A percentile compares a stretch with the other conserved stretches of the same genome.
phyloP scores from a whole-genome alignment of 768 basidiomycete species.

The Leccinum longicurvipes region DNA sequence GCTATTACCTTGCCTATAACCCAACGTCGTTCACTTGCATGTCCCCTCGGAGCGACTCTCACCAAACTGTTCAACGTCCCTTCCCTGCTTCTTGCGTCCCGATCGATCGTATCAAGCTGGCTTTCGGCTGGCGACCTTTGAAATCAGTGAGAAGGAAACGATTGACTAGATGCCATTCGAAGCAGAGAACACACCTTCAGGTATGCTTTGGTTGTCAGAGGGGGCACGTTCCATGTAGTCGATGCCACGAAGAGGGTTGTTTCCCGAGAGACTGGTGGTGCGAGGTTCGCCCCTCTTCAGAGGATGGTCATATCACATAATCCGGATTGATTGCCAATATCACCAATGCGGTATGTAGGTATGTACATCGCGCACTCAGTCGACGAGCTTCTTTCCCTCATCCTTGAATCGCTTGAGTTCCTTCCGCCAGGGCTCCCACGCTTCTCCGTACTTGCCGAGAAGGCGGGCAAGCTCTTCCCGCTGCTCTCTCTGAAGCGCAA shows the following conservation, averaged over 20 bases:
- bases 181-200: constrained; percentile 6
- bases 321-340: neutral
- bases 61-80: constrained; percentile 20
- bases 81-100: constrained; percentile 26
- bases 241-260: constrained; percentile 12
- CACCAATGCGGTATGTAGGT: neutral
- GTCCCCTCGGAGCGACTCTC: neutral
- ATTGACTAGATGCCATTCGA: too few species aligned
- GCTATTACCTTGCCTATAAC: constrained; percentile 7
- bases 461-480: constrained; percentile 70
- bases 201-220: constrained; percentile 17
- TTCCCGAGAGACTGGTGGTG: constrained; percentile 21
- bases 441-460: constrained; percentile 80
- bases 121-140: constrained; percentile 14
- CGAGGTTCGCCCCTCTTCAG: neutral
- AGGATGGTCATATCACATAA: constrained; percentile 11
- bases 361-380: constrained; percentile 16
- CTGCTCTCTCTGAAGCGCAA: constrained; percentile 65
- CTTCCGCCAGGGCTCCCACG: constrained; percentile 81
- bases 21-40: constrained; percentile 6
- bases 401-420: constrained; percentile 77
- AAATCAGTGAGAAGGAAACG: neutral
- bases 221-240: constrained; percentile 15
- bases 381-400: constrained; percentile 57
- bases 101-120: constrained; percentile 27